Evolutionary conservation across 768 basidiomycete genomes (phyloP).

Genomic region (Tricholoma hemisulphureum): DNA sequence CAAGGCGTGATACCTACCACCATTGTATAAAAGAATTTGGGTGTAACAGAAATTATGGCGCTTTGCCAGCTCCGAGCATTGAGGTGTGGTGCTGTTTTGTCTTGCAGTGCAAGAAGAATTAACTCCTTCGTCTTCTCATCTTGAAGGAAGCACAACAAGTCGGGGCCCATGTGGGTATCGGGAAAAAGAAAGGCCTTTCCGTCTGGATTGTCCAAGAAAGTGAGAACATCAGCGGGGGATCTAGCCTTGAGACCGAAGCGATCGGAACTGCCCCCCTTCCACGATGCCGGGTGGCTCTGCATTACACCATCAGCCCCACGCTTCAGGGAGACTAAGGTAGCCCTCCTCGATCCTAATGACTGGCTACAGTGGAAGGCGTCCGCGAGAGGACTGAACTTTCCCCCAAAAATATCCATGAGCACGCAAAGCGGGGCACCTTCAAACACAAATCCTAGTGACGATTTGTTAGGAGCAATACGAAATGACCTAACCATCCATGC

Average conservation of each 20-base stretch:
- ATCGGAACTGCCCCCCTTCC: slow-evolving; percentile 7
- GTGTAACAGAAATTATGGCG: not conserved
- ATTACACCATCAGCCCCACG: slow-evolving; percentile 5
- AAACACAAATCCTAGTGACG: not conserved
- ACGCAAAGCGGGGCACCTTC: not conserved
- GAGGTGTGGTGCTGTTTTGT: not conserved
- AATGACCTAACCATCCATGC: slow-evolving; percentile 7
- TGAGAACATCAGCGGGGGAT: slow-evolving; percentile 10
- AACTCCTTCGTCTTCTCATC: slow-evolving; percentile 14
- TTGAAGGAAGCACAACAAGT: slow-evolving; percentile 14
- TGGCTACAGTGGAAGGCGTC: slow-evolving; percentile 7
- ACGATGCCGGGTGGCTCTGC: slow-evolving; percentile 11
- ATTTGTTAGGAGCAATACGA: not conserved
- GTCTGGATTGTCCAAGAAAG: slow-evolving; percentile 3
- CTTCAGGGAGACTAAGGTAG: slow-evolving; percentile 7
- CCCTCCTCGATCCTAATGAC: slow-evolving; percentile 9
- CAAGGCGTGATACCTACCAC: not conserved
- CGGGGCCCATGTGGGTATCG: slow-evolving; percentile 15
- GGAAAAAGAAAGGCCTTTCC: slow-evolving; percentile 10
- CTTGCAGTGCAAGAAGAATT: slow-evolving; percentile 9
- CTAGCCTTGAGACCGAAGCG: not conserved
- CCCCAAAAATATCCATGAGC: slow-evolving; percentile 10
- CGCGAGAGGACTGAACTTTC: slow-evolving; percentile 8
- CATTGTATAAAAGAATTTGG: not conserved
- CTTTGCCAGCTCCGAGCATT: not conserved